phyloP scores from a whole-genome alignment of 1,284 basidiomycete species.

The Ceratobasidium sp. region DNA sequence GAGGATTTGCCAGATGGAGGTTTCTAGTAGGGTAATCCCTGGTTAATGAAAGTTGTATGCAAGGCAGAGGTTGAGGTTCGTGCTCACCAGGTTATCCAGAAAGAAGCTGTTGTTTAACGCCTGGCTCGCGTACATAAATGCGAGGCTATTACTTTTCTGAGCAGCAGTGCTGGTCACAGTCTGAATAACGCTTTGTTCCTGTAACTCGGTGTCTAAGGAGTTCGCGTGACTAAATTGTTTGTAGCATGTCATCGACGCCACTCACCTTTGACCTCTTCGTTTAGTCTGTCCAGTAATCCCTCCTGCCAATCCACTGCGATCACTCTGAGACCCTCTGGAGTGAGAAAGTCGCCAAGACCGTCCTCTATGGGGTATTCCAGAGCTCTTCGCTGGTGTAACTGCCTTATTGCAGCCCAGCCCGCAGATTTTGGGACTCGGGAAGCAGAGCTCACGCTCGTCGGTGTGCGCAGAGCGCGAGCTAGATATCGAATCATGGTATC shows the following conservation, averaged over 20 bases:
- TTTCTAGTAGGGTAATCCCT: slow-evolving; percentile 60
- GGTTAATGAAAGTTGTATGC: slow-evolving; percentile 41
- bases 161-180: slow-evolving; percentile 77
- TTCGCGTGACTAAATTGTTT: not conserved
- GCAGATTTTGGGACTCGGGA: not conserved
- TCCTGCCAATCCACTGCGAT: slow-evolving; percentile 84
- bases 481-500: not conserved
- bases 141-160: slow-evolving; percentile 71
- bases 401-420: slow-evolving; percentile 9
- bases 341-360: slow-evolving; percentile 79
- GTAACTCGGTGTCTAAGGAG: slow-evolving; percentile 66
- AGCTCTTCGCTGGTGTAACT: slow-evolving; percentile 65
- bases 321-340: slow-evolving; percentile 70
- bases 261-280: slow-evolving; percentile 77
- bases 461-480: not conserved
- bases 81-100: slow-evolving; percentile 81
- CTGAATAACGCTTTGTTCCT: slow-evolving; percentile 73
- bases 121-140: slow-evolving; percentile 92
- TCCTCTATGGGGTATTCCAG: slow-evolving; percentile 73
- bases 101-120: slow-evolving; percentile 98
- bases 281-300: slow-evolving; percentile 78
- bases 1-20: slow-evolving; percentile 57
- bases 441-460: not conserved
- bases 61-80: not conserved
- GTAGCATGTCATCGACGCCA: not conserved